phyloP scores from a whole-genome alignment of 2,329 filamentous ascomycete species.

The Aspergillus sp. region DNA sequence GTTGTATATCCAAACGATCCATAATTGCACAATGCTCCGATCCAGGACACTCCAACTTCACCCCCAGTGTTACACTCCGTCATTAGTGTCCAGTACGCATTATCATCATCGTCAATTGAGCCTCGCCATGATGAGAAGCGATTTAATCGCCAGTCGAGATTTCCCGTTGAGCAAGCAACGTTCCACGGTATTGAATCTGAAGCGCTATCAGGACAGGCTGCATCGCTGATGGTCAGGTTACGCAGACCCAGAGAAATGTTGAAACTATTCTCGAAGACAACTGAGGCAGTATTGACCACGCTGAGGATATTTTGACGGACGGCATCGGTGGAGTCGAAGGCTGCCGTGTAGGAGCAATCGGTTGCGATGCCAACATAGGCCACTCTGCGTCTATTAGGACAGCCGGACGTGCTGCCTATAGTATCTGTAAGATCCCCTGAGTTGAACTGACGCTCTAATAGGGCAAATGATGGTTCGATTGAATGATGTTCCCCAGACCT shows the following conservation, averaged over 20 bases:
- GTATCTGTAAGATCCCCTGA: constrained; percentile 58
- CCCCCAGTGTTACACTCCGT: constrained; percentile 73
- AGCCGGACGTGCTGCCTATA: constrained; percentile 74
- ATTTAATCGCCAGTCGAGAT: constrained; percentile 41
- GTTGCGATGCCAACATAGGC: constrained; percentile 84
- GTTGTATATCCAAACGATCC: constrained; percentile 9
- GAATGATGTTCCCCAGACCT: no score
- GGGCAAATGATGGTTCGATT: no score
- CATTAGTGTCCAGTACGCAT: constrained; percentile 88
- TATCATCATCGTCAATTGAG: constrained; percentile 67
- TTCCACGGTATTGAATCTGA: constrained; percentile 42
- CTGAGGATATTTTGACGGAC: constrained; percentile 31
- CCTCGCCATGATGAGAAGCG: constrained; percentile 82
- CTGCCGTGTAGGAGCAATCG: constrained; percentile 77
- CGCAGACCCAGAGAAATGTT: constrained; percentile 85
- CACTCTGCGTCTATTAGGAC: constrained; percentile 78
- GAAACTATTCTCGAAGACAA: constrained; percentile 80
- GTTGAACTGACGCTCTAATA: no score
- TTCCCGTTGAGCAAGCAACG: constrained; percentile 8
- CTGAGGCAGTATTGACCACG: constrained; percentile 78
- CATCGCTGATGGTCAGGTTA: constrained; percentile 72
- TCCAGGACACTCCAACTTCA: constrained; percentile 80
- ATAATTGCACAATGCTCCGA: constrained; percentile 65
- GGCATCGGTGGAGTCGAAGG: constrained; percentile 58
- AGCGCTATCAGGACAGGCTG: constrained; percentile 64